A percentile compares a stretch with the other conserved stretches of the same genome.
These are phyloP conservation scores for Garcia nutans DNA, from an alignment of 345 rosid genomes.

Conservation along the genomic window DNA sequence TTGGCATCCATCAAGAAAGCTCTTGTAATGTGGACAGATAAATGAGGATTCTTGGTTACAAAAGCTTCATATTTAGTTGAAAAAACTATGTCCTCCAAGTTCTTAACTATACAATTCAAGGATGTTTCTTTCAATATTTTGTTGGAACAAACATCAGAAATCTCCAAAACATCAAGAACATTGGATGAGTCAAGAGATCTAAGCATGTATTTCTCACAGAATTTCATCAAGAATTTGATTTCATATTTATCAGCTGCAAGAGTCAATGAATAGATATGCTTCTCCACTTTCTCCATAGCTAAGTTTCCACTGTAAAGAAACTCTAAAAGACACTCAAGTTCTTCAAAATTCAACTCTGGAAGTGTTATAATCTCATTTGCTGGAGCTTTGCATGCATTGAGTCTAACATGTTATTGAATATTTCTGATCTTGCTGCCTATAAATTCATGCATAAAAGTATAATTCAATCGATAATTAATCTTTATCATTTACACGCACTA, in stretches of 20 bases:
- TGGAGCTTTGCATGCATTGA: slow-evolving; percentile 61
- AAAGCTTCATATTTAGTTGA: slow-evolving; percentile 58
- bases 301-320: slow-evolving; percentile 76
- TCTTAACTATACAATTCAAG: slow-evolving; percentile 50
- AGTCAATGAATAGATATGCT: slow-evolving; percentile 52
- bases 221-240: slow-evolving; percentile 56
- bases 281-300: slow-evolving; percentile 44
- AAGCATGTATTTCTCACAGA: slow-evolving; percentile 60
- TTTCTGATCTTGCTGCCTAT: slow-evolving; percentile 80
- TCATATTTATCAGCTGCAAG: slow-evolving; percentile 77
- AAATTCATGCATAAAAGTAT: not conserved
- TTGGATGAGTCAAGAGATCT: slow-evolving; percentile 42
- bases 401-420: slow-evolving; percentile 69
- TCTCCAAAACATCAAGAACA: slow-evolving; percentile 62
- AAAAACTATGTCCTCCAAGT: slow-evolving; percentile 62
- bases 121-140: slow-evolving; percentile 50
- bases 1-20: slow-evolving; percentile 53
- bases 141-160: slow-evolving; percentile 57
- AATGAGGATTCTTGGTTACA: slow-evolving; percentile 51
- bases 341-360: slow-evolving; percentile 56
- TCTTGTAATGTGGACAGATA: slow-evolving; percentile 67
- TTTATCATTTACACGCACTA: no score
- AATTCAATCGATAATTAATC: no score
- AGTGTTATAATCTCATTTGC: slow-evolving; percentile 49
- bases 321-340: slow-evolving; percentile 69